phyloP scores from a whole-genome alignment of 768 basidiomycete species.

The Leccinum barrowsii region DNA sequence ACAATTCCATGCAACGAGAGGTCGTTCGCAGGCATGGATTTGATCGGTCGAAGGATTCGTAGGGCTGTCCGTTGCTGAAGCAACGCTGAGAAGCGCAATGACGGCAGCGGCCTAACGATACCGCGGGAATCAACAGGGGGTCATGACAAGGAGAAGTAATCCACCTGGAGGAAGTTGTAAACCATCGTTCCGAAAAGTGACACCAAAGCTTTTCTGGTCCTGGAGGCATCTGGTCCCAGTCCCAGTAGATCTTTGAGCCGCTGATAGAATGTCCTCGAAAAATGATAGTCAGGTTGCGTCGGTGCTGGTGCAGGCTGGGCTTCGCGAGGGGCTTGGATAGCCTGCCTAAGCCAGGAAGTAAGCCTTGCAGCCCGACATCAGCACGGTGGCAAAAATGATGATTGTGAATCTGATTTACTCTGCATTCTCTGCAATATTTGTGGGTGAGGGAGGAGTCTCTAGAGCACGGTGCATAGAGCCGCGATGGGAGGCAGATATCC shows the following conservation, averaged over 20 bases:
- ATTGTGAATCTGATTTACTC: slow-evolving; percentile 16
- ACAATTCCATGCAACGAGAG: slow-evolving; percentile 64
- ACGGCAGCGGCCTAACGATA: slow-evolving; percentile 47
- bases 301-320: slow-evolving; percentile 1
- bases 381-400: slow-evolving; percentile 11
- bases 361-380: slow-evolving; percentile 22
- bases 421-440: slow-evolving; percentile 12
- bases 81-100: slow-evolving; percentile 46
- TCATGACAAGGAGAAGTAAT: slow-evolving; percentile 10
- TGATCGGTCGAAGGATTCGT: slow-evolving; percentile 41
- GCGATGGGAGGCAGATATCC: slow-evolving; percentile 28
- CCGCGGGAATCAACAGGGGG: slow-evolving; percentile 1
- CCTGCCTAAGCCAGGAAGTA: slow-evolving; percentile 24
- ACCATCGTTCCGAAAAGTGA: slow-evolving; percentile 48
- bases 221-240: slow-evolving; percentile 48
- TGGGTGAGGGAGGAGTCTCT: slow-evolving; percentile 20
- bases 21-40: slow-evolving; percentile 60
- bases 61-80: slow-evolving; percentile 47
- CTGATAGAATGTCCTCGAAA: slow-evolving; percentile 18
- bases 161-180: slow-evolving; percentile 54
- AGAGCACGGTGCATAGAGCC: slow-evolving; percentile 24
- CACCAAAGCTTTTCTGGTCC: slow-evolving; percentile 50
- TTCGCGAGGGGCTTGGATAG: slow-evolving; percentile 18
- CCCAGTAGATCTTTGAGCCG: slow-evolving; percentile 44
- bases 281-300: slow-evolving; percentile 5